These are phyloP conservation scores for Fraxinus cuspidata DNA, from an alignment of 257 asterid species.

Conservation along the genomic window DNA sequence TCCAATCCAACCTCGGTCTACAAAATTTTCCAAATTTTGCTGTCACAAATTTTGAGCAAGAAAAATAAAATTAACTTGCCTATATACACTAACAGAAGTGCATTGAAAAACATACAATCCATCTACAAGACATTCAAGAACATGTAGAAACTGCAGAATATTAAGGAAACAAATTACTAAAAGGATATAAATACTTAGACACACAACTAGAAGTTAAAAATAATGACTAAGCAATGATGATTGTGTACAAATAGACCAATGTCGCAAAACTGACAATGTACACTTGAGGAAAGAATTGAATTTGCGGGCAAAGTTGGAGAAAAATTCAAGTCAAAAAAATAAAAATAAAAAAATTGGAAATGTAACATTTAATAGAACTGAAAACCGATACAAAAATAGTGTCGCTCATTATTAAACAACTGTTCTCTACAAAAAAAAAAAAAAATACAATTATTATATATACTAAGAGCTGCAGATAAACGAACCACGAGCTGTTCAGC, in stretches of 20 bases:
- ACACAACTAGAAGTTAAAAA: conserved; percentile 15
- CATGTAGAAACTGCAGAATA: conserved; percentile 21
- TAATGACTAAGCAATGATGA: conserved; percentile 28
- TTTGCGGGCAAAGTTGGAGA: conserved; percentile 31
- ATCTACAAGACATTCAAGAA: conserved; percentile 21
- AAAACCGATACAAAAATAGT: conserved; percentile 30
- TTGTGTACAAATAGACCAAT: conserved; percentile 28
- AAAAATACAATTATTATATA: conserved; percentile 41
- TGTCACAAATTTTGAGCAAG: conserved; percentile 13
- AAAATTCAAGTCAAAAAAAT: conserved; percentile 29
- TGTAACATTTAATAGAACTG: conserved; percentile 49
- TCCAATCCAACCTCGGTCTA: conserved; percentile 69
- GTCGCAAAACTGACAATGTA: conserved; percentile 30
- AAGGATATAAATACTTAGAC: conserved; percentile 22
- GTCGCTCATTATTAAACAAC: conserved; percentile 28
- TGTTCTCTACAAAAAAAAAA: conserved; percentile 29
- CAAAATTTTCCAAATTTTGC: conserved; percentile 42
- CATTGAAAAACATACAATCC: conserved; percentile 31
- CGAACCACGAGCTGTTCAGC: conserved; percentile 62
- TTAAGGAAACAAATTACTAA: conserved; percentile 17
- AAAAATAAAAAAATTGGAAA: conserved; percentile 28
- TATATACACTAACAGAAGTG: conserved; percentile 1
- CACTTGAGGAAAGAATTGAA: conserved; percentile 30
- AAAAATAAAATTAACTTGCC: conserved; percentile 1
- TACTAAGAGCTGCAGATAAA: conserved; percentile 54